Evolutionary conservation across 2,329 filamentous ascomycete genomes (phyloP), one percentile per base, ranked within the genome.

Genomic region (Penicillium decumbens): DNA sequence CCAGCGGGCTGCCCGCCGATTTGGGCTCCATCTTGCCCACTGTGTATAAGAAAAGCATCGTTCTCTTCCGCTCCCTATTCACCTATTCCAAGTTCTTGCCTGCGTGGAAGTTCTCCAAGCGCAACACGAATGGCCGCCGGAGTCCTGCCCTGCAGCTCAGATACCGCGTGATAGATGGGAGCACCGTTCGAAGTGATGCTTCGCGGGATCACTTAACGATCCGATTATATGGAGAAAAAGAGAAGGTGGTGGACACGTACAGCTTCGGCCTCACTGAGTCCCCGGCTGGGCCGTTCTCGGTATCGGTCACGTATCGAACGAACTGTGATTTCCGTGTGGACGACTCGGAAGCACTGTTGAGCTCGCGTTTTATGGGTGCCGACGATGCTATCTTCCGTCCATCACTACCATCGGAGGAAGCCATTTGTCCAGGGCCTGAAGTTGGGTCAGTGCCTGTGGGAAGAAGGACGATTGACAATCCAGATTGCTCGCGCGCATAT

Each of bases 31-130:
- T 81, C 28, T 75, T 97, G 44, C 90, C 93, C 12, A 92, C 89
- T 45, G 84, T 95, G 50, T 98, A 98, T 78, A 98, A 98, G 74
- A 93, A 95, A 73, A 89, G 88, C 61, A 95, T 98, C 56, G 87
- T 97, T 58, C 83, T 96, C 61, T 96, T 97, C 72, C 82, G 93
- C 52, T 90, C 90, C 1, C 78, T 98, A 40, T 95, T 88, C 68
- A 83, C 88, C 43, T 87, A 88, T 47, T 82, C 89, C 35, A 86
- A 88, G 61, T 80, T 96, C 54, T 75, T 95, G 54, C 93, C 93
- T 2, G 84, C 87, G 23, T 95, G 87, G 84, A 95, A 86, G 72
- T 87, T 95, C 63, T 83, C 87, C 63, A 85, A 88, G 62, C 83
- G 81, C 43, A 78, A 88, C 55, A 80, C 82, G 18, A 92, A 91